Evolutionary conservation across 2,329 filamentous ascomycete species (phyloP).

Genomic region (Talaromyces sp.): DNA sequence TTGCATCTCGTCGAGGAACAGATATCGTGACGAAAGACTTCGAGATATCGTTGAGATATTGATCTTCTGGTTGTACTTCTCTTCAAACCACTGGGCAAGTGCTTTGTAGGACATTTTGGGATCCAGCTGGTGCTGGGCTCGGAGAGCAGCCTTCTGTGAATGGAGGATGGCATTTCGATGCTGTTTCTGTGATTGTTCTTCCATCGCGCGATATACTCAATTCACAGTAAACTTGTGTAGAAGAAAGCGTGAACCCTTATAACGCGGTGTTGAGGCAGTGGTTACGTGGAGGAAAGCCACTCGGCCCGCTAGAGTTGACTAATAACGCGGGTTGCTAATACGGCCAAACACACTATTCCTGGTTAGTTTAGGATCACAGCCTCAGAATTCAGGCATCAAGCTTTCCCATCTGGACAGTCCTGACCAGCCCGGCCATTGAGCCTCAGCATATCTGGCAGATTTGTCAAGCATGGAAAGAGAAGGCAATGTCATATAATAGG

Average conservation of each 20-base stretch:
- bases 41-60: slow-evolving; percentile 6
- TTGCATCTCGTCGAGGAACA: not conserved
- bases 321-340: slow-evolving; percentile 7
- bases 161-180: slow-evolving; percentile 10
- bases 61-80: slow-evolving; percentile 3
- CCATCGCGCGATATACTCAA: not conserved
- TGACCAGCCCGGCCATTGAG: not conserved
- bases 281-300: not conserved
- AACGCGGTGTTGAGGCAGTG: slow-evolving; percentile 1
- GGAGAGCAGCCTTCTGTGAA: slow-evolving; percentile 5
- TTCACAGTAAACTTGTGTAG: not conserved
- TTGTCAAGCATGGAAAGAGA: not conserved
- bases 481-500: slow-evolving; percentile 27
- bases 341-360: not conserved
- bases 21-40: not conserved
- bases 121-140: not conserved
- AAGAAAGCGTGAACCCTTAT: not conserved
- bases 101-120: not conserved
- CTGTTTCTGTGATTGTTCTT: not conserved
- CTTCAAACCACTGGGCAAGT: slow-evolving; percentile 7
- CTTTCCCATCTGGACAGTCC: too few species aligned
- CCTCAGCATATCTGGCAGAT: not conserved
- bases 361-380: not conserved
- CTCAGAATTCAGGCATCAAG: not conserved
- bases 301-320: not conserved